These are phyloP conservation scores for Mycena vitilis DNA, from an alignment of 768 basidiomycete species.

Conservation along the genomic window DNA sequence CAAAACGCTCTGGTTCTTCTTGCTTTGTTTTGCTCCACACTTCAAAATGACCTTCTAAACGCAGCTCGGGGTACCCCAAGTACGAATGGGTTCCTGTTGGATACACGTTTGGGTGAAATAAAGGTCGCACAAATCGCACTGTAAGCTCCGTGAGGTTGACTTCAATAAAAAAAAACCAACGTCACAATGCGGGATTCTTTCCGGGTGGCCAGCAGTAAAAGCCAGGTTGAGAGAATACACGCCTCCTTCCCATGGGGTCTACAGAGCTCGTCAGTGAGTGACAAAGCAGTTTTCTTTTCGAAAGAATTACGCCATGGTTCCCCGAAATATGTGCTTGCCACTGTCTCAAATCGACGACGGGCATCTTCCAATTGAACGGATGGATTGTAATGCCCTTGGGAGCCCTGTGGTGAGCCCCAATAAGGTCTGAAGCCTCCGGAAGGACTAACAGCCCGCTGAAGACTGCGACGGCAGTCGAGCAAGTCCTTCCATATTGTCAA, in stretches of 20 bases:
- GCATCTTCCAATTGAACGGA: constrained; percentile 25
- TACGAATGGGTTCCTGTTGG: constrained; percentile 3
- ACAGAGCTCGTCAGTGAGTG: not conserved
- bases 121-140: constrained; percentile 15
- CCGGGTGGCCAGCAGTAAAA: not conserved
- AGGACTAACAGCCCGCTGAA: constrained; percentile 1
- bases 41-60: too few species aligned
- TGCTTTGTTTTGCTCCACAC: constrained; percentile 7
- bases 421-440: not conserved
- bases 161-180: not conserved
- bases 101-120: constrained; percentile 20
- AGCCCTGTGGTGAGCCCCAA: not conserved
- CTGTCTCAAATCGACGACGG: constrained; percentile 21
- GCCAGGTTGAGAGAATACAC: constrained; percentile 13
- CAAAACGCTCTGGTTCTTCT: constrained; percentile 19
- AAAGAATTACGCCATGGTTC: too few species aligned
- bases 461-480: constrained; percentile 2
- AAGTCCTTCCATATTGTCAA: constrained; percentile 27
- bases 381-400: constrained; percentile 20
- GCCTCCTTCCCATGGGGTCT: constrained; percentile 26
- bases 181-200: constrained; percentile 10
- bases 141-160: not conserved
- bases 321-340: constrained; percentile 24
- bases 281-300: too few species aligned
- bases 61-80: too few species aligned